A percentile compares a stretch with the other conserved stretches of the same genome.
Conservation (phyloP, 768 basidiomycete species). For the Chalciporus sphaerocephalus region DNA sequence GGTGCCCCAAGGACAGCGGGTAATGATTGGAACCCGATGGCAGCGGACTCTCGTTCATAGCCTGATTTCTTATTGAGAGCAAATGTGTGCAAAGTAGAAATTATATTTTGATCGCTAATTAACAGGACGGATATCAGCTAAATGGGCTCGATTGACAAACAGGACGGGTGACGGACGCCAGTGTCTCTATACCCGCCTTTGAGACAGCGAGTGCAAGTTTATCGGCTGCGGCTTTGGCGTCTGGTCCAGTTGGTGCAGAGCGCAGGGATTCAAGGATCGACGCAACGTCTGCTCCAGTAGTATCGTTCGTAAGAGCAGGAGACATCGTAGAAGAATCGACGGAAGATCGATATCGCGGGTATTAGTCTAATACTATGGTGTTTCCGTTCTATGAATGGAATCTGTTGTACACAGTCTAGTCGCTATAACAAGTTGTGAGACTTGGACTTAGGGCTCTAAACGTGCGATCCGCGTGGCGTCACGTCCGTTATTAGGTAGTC, state of each 20-base stretch:
- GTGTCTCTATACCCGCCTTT: conserved; percentile 56
- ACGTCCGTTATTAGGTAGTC: not conserved
- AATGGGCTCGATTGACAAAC: conserved; percentile 1
- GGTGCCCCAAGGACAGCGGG: conserved; percentile 65
- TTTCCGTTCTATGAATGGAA: conserved; percentile 18
- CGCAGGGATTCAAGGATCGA: conserved; percentile 44
- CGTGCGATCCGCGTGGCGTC: conserved; percentile 9
- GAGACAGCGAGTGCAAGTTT: conserved; percentile 68
- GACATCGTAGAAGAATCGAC: conserved; percentile 39
- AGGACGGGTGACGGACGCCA: conserved; percentile 44
- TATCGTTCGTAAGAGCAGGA: conserved; percentile 47
- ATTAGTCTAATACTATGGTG: conserved; percentile 17
- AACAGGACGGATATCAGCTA: conserved; percentile 14
- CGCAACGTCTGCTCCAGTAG: conserved; percentile 41
- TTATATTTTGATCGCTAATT: conserved; percentile 54
- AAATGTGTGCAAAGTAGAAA: conserved; percentile 61
- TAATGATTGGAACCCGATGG: conserved; percentile 75
- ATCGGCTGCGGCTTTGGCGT: conserved; percentile 83
- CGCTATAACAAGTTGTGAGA: not conserved
- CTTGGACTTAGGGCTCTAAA: not conserved
- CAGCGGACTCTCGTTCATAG: conserved; percentile 83
- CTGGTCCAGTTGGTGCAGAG: conserved; percentile 61
- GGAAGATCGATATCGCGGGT: conserved; percentile 16
- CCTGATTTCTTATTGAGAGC: conserved; percentile 84
- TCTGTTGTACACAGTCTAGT: conserved; percentile 16